These are phyloP conservation scores for Thielaviopsis punctulata DNA, from an alignment of 2,329 filamentous ascomycete genomes.

Conservation along the genomic window DNA sequence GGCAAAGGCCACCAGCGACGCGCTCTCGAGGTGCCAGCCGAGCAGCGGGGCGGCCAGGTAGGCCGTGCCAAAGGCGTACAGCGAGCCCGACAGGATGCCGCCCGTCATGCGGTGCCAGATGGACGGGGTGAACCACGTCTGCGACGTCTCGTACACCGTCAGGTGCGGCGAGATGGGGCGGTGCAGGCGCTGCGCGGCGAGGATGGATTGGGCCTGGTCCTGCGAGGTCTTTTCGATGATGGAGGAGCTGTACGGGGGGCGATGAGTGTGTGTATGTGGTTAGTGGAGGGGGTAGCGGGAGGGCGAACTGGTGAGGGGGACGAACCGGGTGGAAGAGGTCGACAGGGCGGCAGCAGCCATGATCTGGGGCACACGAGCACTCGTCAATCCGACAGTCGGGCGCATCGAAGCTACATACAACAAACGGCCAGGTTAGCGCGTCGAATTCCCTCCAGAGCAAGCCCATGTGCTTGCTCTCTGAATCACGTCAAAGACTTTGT, in stretches of 20 bases:
- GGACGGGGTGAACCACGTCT: conserved; percentile 65
- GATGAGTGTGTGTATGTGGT: not conserved
- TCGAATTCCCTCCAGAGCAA: too few relatives aligned
- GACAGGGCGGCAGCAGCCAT: conserved; percentile 25
- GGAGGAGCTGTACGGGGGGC: conserved; percentile 26
- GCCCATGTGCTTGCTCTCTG: too few relatives aligned
- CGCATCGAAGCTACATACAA: conserved; percentile 7
- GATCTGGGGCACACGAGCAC: conserved; percentile 28
- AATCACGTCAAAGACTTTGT: too few relatives aligned
- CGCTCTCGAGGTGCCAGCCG: conserved; percentile 44
- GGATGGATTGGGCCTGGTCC: conserved; percentile 42
- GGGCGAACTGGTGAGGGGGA: not conserved
- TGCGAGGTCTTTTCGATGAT: conserved; percentile 40
- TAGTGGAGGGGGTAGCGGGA: not conserved
- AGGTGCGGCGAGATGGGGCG: conserved; percentile 79
- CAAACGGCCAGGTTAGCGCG: not conserved
- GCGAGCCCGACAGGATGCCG: conserved; percentile 46
- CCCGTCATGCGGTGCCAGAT: conserved; percentile 76
- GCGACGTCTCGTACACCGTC: conserved; percentile 66
- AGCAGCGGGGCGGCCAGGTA: conserved; percentile 68
- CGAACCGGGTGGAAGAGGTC: conserved; percentile 31
- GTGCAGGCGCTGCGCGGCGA: conserved; percentile 61
- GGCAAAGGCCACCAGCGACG: conserved; percentile 42
- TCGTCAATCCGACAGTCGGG: conserved; percentile 9
- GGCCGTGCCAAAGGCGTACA: conserved; percentile 65